A percentile compares a stretch with the other conserved stretches of the same genome.
These are phyloP conservation scores for Gaertneriomyces semiglobifer DNA, from an alignment of 192 early-diverging fungal species.

Conservation along the genomic window DNA sequence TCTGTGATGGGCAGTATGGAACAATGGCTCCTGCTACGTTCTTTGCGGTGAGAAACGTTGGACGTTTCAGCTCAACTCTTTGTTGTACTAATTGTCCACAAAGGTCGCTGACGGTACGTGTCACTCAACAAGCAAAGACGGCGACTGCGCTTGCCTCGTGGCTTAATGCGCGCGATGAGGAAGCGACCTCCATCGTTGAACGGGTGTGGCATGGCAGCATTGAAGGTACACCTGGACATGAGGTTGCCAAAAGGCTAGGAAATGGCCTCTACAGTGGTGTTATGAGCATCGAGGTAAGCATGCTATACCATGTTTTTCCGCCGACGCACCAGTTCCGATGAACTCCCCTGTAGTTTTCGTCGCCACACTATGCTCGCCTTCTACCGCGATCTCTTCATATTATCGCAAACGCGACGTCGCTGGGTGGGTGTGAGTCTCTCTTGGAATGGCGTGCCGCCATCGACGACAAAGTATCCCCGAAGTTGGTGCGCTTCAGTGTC, in stretches of 20 bases:
- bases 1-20: slow-evolving; percentile 63
- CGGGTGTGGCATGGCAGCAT: slow-evolving; percentile 42
- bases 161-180: slow-evolving; percentile 40
- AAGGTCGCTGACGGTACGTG: slow-evolving; percentile 60
- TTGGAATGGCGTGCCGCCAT: slow-evolving; percentile 62
- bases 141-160: slow-evolving; percentile 52
- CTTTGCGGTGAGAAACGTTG: slow-evolving; percentile 21
- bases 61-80: neutral
- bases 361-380: slow-evolving; percentile 46
- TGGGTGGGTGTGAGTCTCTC: slow-evolving; percentile 65
- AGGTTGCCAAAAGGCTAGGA: slow-evolving; percentile 19
- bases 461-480: slow-evolving; percentile 42
- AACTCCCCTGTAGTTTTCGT: slow-evolving; percentile 30
- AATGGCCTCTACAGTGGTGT: slow-evolving; percentile 25
- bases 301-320: neutral
- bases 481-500: slow-evolving; percentile 59
- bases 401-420: slow-evolving; percentile 57
- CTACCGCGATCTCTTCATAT: slow-evolving; percentile 42
- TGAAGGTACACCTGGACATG: slow-evolving; percentile 39
- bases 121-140: slow-evolving; percentile 57
- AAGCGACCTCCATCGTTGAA: slow-evolving; percentile 22
- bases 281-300: slow-evolving; percentile 29
- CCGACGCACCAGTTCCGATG: no score
- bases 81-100: neutral
- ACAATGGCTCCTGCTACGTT: slow-evolving; percentile 61